phyloP scores from a whole-genome alignment of 139 green algal species.

The Auxenochlorella protothecoides region DNA sequence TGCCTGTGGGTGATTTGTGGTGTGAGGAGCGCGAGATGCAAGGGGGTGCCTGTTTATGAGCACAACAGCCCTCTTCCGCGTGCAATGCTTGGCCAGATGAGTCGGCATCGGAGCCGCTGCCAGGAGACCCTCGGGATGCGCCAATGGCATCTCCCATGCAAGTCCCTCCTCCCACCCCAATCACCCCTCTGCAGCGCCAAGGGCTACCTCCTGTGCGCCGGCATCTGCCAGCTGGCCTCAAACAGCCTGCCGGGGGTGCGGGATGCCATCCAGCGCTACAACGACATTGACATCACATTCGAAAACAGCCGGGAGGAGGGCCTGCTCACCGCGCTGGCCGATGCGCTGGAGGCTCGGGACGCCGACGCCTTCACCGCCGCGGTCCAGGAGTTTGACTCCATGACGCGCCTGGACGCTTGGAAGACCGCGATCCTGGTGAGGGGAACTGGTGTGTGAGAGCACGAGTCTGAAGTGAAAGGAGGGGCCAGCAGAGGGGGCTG shows the following conservation, averaged over 20 bases:
- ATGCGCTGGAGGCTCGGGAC: slow-evolving; percentile 55
- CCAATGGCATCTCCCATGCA: too few species aligned
- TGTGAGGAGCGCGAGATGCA: too few species aligned
- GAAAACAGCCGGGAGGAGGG: slow-evolving; percentile 49
- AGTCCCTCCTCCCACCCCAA: too few species aligned
- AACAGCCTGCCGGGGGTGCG: slow-evolving; percentile 11
- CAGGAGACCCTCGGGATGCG: too few species aligned
- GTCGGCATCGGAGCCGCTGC: too few species aligned
- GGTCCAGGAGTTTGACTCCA: slow-evolving; percentile 79
- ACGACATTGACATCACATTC: slow-evolving; percentile 68
- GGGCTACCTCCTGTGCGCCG: slow-evolving; percentile 85
- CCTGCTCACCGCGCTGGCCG: slow-evolving; percentile 47
- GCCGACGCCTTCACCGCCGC: slow-evolving; percentile 66
- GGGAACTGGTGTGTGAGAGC: background rate
- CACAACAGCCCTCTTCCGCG: too few species aligned
- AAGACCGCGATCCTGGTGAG: slow-evolving; percentile 65
- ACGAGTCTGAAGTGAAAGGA: background rate
- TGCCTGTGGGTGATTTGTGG: too few species aligned
- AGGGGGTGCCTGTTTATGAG: too few species aligned
- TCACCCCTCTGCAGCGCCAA: slow-evolving; percentile 48
- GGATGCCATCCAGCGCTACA: slow-evolving; percentile 55
- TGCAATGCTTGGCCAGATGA: too few species aligned
- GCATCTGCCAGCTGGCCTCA: slow-evolving; percentile 71
- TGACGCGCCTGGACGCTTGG: slow-evolving; percentile 82
- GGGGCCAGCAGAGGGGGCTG: too few species aligned